phyloP scores from a whole-genome alignment of 257 asterid species.

The Nicotiana knightiana region DNA sequence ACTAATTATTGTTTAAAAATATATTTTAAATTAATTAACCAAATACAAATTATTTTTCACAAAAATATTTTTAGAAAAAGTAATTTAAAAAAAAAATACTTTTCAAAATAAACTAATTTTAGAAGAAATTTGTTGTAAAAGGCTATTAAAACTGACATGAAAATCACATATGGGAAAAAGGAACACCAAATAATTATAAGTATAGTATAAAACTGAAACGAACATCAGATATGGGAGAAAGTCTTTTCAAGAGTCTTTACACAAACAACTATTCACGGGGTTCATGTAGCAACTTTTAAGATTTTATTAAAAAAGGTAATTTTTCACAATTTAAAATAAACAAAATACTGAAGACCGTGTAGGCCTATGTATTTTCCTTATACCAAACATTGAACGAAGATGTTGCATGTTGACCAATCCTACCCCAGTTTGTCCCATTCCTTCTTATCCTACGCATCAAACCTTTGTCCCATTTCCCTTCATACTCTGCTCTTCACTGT shows the following conservation, averaged over 20 bases:
- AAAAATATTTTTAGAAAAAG: too few species aligned
- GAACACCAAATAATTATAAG: too few species aligned
- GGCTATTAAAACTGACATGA: too few species aligned
- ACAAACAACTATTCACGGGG: background rate
- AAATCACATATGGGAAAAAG: too few species aligned
- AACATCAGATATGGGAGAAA: too few species aligned
- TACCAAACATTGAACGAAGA: background rate
- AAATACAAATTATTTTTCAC: too few species aligned
- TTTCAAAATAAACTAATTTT: too few species aligned
- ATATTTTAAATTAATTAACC: too few species aligned
- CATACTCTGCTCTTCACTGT: conserved; percentile 8
- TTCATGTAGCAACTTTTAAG: background rate
- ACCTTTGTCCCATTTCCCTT: conserved; percentile 3
- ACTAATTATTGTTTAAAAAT: too few species aligned
- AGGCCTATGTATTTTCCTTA: background rate
- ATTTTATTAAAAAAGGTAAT: background rate
- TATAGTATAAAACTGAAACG: too few species aligned
- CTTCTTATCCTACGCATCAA: conserved; percentile 30
- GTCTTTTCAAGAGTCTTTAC: background rate
- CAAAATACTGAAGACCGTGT: background rate
- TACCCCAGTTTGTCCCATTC: conserved; percentile 15
- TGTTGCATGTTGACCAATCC: conserved; percentile 18
- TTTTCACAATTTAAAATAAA: background rate
- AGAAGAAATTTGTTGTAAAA: too few species aligned
- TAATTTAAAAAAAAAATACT: too few species aligned